phyloP scores from a whole-genome alignment of 805 yeast species.

The Wickerhamiella alocasiicola region DNA sequence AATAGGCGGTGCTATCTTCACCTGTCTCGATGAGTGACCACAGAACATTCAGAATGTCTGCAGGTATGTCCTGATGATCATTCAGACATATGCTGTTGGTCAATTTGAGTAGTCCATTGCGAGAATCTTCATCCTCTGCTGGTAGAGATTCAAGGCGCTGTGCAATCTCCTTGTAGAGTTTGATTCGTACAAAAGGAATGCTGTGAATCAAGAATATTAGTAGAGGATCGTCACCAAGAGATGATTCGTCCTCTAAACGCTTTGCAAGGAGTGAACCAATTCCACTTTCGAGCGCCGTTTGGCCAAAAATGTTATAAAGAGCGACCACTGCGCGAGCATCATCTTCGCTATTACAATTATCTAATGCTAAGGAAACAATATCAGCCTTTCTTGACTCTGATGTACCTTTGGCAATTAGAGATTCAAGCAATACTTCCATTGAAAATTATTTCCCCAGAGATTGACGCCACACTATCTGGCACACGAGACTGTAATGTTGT shows the following conservation, averaged over 20 bases:
- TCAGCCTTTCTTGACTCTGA: too few species aligned
- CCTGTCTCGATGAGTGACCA: neutral
- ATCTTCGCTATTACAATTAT: constrained; percentile 1
- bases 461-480: too few species aligned
- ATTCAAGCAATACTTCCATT: too few species aligned
- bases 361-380: neutral
- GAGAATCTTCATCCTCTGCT: neutral
- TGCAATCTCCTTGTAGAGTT: neutral
- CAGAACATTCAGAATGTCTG: neutral
- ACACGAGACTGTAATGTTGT: too few species aligned
- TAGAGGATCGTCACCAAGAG: too few species aligned
- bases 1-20: neutral
- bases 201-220: neutral
- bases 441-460: too few species aligned
- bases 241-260: too few species aligned
- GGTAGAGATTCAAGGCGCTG: neutral
- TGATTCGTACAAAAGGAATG: neutral
- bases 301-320: neutral
- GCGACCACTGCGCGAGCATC: neutral
- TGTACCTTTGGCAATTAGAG: too few species aligned
- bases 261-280: too few species aligned
- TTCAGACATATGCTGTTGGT: neutral
- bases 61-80: neutral
- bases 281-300: too few species aligned
- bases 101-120: neutral